Evolutionary conservation across 225 moss, liverwort and hornwort species (phyloP), one percentile per base, ranked within the genome.

Genomic region (Ulota crispa): DNA sequence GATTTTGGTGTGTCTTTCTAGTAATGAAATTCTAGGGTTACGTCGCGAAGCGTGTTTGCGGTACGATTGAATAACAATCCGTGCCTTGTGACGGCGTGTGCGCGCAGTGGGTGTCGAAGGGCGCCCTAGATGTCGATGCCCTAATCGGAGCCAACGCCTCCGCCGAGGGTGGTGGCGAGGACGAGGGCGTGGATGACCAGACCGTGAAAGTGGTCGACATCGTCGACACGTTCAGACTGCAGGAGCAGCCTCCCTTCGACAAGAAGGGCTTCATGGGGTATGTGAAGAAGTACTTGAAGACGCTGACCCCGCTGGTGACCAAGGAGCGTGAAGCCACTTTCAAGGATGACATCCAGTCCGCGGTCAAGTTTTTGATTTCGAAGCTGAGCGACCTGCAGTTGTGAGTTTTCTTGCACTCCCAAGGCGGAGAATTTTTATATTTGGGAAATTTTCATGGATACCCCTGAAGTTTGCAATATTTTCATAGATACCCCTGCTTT

Each of bases 131-230:
- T 12, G 47, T 95, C 8, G 92, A 98, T 55, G 53, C 86, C 13
- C 60, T 90, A 80, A 98, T 98, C 66, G 97, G 97, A 82, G 97
- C 97, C 43, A 98, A 98, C 66, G 94, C 97, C 28, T 98, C 97
- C 45, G 92, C 78, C 0, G 97, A 98, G 94, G 97, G 66, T 56
- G 81, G 70, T 31, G 94, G 92, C 5, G 97, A 94, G 13, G 94
- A 93, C 50, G 97, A 98, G 66, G 65, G 97, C 8, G 94, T 92
- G 43, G 87, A 86, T 50, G 97, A 98, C 30, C 8, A 83, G 34
- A 42, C 73, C 1, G 86, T 75, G 73, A 97, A 93, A 84, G 95
- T 95, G 53, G 97, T 97, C 10, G 97, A 98, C 82, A 93, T 98
- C 24, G 73, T 81, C 6, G 95, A 95, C 84, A 97, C 97, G 5